Percentiles rank a stretch among this genome's conserved stretches.
Conservation (phyloP, 495 filamentous ascomycete species). For the Letharia columbiana region DNA sequence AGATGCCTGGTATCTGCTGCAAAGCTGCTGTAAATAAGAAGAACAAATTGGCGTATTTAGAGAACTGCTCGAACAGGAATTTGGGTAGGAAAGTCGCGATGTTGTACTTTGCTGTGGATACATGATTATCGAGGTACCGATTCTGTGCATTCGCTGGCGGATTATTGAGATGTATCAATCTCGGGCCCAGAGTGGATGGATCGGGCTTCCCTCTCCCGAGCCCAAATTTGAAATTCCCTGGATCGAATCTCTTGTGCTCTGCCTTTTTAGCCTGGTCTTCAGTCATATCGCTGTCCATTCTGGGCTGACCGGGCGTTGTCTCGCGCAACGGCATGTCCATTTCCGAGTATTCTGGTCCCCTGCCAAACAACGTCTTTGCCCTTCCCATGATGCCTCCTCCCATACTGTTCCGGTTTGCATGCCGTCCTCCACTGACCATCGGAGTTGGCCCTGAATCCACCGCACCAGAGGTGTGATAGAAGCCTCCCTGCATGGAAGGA, state of each 20-base stretch:
- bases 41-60: slow-evolving; percentile 98
- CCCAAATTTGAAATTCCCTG: slow-evolving; percentile 86
- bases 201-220: slow-evolving; percentile 80
- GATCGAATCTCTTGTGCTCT: slow-evolving; percentile 51
- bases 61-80: slow-evolving; percentile 98
- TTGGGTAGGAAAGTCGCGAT: slow-evolving; percentile 90
- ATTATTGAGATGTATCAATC: slow-evolving; percentile 95
- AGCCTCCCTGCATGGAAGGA: slow-evolving; percentile 55
- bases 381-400: slow-evolving; percentile 80
- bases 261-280: slow-evolving; percentile 29
- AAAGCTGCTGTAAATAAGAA: slow-evolving; percentile 96
- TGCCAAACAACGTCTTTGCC: slow-evolving; percentile 84
- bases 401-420: slow-evolving; percentile 75
- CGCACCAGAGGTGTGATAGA: slow-evolving; percentile 55
- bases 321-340: slow-evolving; percentile 97
- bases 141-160: slow-evolving; percentile 81
- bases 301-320: slow-evolving; percentile 45
- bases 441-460: slow-evolving; percentile 34
- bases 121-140: slow-evolving; percentile 91
- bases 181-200: slow-evolving; percentile 80
- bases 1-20: slow-evolving; percentile 92
- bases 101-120: slow-evolving; percentile 98
- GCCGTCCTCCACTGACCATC: slow-evolving; percentile 40
- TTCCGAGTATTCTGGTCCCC: slow-evolving; percentile 87
- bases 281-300: slow-evolving; percentile 32